Evolutionary conservation across 1,284 basidiomycete species (phyloP).

Genomic region (Marasmius sp.): DNA sequence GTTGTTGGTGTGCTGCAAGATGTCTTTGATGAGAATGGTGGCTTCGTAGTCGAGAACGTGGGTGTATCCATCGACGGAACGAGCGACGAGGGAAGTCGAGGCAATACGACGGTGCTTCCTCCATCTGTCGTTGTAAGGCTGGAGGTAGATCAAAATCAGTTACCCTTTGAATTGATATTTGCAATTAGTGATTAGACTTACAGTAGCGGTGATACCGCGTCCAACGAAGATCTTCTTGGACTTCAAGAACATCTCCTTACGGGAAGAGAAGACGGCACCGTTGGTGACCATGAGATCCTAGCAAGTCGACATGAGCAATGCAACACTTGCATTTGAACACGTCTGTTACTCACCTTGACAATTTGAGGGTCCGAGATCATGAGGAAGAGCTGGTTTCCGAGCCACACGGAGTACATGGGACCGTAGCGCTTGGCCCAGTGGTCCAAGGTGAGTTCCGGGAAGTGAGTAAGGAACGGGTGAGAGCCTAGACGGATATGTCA

Average conservation of each 20-base stretch:
- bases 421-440: constrained; percentile 37
- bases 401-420: constrained; percentile 21
- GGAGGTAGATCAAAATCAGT: neutral
- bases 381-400: constrained; percentile 42
- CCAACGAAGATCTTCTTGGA: constrained; percentile 38
- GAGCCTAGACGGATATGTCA: constrained; percentile 12
- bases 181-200: constrained; percentile 29
- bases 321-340: no score
- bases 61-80: constrained; percentile 32
- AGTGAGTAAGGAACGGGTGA: constrained; percentile 34
- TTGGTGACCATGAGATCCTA: constrained; percentile 39
- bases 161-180: neutral
- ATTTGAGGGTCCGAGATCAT: constrained; percentile 41
- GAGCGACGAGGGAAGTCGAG: constrained; percentile 27
- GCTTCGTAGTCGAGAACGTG: constrained; percentile 36
- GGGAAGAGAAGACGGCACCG: constrained; percentile 40
- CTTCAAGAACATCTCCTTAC: constrained; percentile 43
- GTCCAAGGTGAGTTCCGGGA: constrained; percentile 36
- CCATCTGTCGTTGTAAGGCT: constrained; percentile 26
- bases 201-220: constrained; percentile 35
- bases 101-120: constrained; percentile 39
- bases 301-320: no score
- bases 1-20: constrained; percentile 29
- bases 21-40: constrained; percentile 30
- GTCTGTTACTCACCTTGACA: constrained; percentile 6